Base-by-base conservation (phyloP, 2,329 filamentous ascomycete species). In the Colletotrichum sp. region DNA sequence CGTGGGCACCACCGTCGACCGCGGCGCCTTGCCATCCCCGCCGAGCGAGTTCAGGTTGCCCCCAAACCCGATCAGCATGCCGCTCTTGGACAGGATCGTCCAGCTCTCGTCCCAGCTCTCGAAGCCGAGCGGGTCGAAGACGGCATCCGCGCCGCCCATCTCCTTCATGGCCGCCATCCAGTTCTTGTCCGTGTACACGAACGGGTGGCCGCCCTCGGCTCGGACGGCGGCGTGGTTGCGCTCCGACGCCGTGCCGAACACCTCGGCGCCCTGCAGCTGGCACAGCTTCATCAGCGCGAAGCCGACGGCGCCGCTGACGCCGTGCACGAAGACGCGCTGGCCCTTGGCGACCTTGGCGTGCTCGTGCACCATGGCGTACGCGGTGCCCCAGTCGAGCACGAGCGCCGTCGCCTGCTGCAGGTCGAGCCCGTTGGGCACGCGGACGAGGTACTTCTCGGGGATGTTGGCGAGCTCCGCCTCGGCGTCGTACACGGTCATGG, bases 31-130 rank as follows among this genome's bases (percentile, higher is more conserved):
- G 38, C 79, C 77, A 15, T 70, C 67, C 12, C 77, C 77, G 64
- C 78, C 74, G 4, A 85, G 75, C 38, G 78, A 69, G 61, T 76
- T 75, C 73, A 82, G 78, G 75, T 85, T 86, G 31, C 79, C 81
- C 3, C 83, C 84, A 63, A 81, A 86, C 2, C 79, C 84, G 2
- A 86, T 82, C 5, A 86, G 78, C 43, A 83, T 79, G n/a, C 85
- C 86, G n/a, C 77, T 79, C 7, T 80, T 75, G 6, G 78, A 58
- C 21, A 89, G 80, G 51, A 88, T 86, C 5, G 80, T 79, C 80
- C 83, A 89, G 13, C 84, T 86, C 76, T 89, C 87, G 71, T 88
- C 86, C 76, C 82, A 89, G 73, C 86, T 87, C 74, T 88, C 86
- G 75, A 85, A 88, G 51, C 87, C 87, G 5, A 89, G 83, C 0